Base-by-base conservation (phyloP, 2,329 filamentous ascomycete genomes). In the Tetracladium maxilliforme region DNA sequence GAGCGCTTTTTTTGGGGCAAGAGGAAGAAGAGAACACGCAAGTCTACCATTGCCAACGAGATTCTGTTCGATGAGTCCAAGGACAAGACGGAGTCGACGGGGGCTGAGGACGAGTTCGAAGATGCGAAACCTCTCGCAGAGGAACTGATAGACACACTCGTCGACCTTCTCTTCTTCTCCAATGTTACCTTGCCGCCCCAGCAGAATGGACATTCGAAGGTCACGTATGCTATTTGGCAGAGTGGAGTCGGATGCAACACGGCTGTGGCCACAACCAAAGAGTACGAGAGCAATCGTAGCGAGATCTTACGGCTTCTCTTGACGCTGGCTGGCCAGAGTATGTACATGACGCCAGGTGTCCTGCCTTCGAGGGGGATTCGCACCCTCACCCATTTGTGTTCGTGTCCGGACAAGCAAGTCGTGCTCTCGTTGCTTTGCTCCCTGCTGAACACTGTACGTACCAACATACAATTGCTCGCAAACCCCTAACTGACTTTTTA, bases 171-270 rank as follows among this genome's bases (percentile, higher is more conserved):
- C 21, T 98, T 98, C 64, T 93, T 82, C 47, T 75, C 79, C 7
- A 81, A 84, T 28, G 78, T 98, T 41, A 93, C 87, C 0, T 65
- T 94, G 10, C 81, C 87, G 7, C 69, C 63, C 30, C 67, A 79
- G 21, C 63, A 71, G 10, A 64, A 72, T 29, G 70, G 70, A 27
- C 83, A 78, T 43, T 66, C 68, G 33, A 92, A 90, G 47, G 79
- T 94, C 28, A 79, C 77, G 6, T 93, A 90, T 51, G 78, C 83
- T 27, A 95, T 98, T 45, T 98, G 90, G 90, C 84, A 94, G 54
- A 95, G 82, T 44, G 90, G 90, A 23, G 87, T 98, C 16, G 90
- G 90, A 10, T 95, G 87, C 58, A 92, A 93, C 48, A 81, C 79
- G 10, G 71, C 84, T 5, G 73, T 92, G 38, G 76, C 76, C 7